Evolutionary conservation across 805 yeast genomes (phyloP), one percentile per base, ranked within the genome.

Genomic region (Pichia exigua): DNA sequence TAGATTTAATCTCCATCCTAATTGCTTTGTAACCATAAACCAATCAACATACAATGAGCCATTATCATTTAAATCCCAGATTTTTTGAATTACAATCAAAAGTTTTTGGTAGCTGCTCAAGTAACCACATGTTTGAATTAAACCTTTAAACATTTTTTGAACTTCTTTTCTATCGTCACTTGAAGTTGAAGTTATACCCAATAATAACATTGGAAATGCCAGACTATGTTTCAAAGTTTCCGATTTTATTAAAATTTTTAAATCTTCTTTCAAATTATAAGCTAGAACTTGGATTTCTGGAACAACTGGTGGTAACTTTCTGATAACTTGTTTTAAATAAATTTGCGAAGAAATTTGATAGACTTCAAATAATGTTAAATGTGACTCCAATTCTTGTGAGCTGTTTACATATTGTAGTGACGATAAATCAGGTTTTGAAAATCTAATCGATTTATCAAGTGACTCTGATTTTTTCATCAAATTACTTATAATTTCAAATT

Each of bases 11-110:
- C 61, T 55, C 76, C 76, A 72, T 2, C 73, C 74, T 40, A 71
- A 48, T 27, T 64, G 55, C 28, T 63, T 66, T 1, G 75, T 66
- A 1, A 73, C 59, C 45, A 61, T 65, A 46, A 63, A 69, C 74
- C 75, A 73, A 56, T 73, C 76, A 18, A 72, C 63, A 53, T 68
- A 68, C 10, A 63, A 39, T 10, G 58, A 57, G 2, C 76, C 76
- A 20, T 61, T 56, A 5, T 58, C 49, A 51, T 72, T 71, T 38
- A 61, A 27, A 26, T 59, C 63, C 78, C 77, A 73, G 2, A 69
- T 65, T 46, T 66, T 64, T 44, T 68, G 62, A 35, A 62, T 55
- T 1, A 62, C 62, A 24, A 51, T 49, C 12, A 69, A 49, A 2
- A 72, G 59, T 17, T 64, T 60, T 59, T 67, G 66, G 40, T 60